A percentile compares a stretch with the other conserved stretches of the same genome.
These are phyloP conservation scores for Russula virescens DNA, from an alignment of 768 basidiomycete species.

Conservation along the genomic window DNA sequence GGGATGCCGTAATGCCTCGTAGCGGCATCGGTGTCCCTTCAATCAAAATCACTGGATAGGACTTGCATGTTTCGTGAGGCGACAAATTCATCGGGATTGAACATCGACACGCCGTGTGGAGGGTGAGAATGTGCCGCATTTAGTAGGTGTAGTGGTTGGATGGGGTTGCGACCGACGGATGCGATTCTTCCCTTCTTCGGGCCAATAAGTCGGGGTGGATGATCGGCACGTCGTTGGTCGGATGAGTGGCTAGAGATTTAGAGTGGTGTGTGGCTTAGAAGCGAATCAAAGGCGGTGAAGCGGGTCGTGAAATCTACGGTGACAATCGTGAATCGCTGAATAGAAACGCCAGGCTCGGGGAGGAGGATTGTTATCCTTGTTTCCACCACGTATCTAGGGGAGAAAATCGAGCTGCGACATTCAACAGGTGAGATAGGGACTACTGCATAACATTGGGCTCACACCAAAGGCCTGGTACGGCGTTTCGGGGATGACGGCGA, in stretches of 20 bases:
- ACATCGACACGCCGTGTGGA: background rate
- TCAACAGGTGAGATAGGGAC: background rate
- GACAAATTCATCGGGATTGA: background rate
- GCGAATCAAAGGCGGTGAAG: background rate
- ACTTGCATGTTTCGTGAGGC: background rate
- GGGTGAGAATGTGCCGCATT: conserved; percentile 14
- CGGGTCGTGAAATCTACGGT: background rate
- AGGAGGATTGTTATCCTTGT: background rate
- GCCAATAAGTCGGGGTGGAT: background rate
- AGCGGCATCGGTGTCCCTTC: background rate
- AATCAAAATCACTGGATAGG: conserved; percentile 3
- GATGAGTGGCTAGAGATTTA: background rate
- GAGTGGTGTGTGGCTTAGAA: background rate
- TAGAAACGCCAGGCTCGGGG: background rate
- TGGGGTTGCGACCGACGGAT: background rate
- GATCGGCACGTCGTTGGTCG: conserved; percentile 1
- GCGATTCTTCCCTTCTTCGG: background rate
- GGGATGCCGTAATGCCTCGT: conserved; percentile 5
- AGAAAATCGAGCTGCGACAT: background rate
- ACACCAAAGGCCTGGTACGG: background rate
- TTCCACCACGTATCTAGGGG: background rate
- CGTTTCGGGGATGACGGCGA: background rate
- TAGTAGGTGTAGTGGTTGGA: conserved; percentile 18
- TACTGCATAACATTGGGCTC: background rate
- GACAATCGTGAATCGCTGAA: background rate